Evolutionary conservation across 2,329 filamentous ascomycete genomes (phyloP), one percentile per base, ranked within the genome.

Genomic region (Lachnellula occidentalis): DNA sequence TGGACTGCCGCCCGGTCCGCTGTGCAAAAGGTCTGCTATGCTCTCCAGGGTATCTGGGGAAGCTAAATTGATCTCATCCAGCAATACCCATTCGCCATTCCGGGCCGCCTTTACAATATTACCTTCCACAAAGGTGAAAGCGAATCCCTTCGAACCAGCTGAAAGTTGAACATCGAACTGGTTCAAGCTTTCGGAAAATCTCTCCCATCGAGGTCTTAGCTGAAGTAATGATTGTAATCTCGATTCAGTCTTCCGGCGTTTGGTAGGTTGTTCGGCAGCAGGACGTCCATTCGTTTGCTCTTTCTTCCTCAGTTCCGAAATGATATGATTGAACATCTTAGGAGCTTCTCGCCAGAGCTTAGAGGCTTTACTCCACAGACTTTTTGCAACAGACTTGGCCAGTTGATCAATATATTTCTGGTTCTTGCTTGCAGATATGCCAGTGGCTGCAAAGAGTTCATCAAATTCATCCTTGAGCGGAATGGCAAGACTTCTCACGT

Each of bases 51-150:
- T 97, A 68, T 99, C 95, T 0, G 94, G 86, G 0, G 92, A 92
- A 5, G 94, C 94, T 58, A 99, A 74, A 68, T 99, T 99, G 66
- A 99, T 95, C 71, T 99, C 94, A 68, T 99, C 94, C 24, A 97
- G 79, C 17, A 99, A 78, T 27, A 99, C 88, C 94, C 94, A 99
- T 70, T 96, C 91, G 7, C 94, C 94, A 66, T 96, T 96, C 41
- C 92, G 82, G 22, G 92, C 85, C n/a, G 95, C 94, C 72, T 95
- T 95, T 54, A 99, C 87, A 58, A 99, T 88, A 65, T 95, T 96
- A 58, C 94, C 92, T 71, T 99, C 94, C 0, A 97, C 82, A 67
- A 99, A 99, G 0, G 90, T 90, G 71, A 99, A 99, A 0, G 92
- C 90, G 70, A 97, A 95, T 2, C 78, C 81, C 63, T 90, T 81